Evolutionary conservation across 1,284 basidiomycete genomes (phyloP), one percentile per base, ranked within the genome.

Genomic region (Ustilago nuda): DNA sequence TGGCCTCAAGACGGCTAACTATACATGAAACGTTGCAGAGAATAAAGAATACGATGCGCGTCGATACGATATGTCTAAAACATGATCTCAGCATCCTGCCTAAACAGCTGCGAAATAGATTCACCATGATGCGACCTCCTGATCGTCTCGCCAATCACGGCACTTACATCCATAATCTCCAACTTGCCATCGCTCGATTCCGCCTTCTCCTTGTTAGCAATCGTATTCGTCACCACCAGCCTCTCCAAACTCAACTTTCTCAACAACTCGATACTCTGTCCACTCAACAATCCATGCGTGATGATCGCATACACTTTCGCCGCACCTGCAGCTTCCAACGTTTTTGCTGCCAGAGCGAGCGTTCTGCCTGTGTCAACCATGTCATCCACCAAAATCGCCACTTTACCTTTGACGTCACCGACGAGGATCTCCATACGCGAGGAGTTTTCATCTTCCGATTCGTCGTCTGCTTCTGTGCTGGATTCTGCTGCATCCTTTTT

Each of bases 321-420:
- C 2, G 95, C 96, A 36, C 97, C 96, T 64, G 93, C 92, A 76
- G 95, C 93, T 67, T 91, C 89, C 70, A 99, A 88, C 4, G 94
- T 93, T 61, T 91, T 91, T 12, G 92, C 92, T 33, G 96, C 96
- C 17, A 98, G 88, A 12, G 91, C 88, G 30, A 99, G 89, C 2
- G 97, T 99, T 68, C 89, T 90, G 2, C 95, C 96, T 6, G 94
- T 95, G 86, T 99, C 97, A 84, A 98, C 92, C 94, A 99, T 98
- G 86, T 99, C 96, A 86, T 99, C 96, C 35, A 99, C 92, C 56
- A 99, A 89, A 82, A 99, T 96, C 35, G 94, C 95, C 1, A 79
- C 77, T 89, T 95, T 95, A 87, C 92, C 94, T 80, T 89, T 90
- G 70, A 99, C 96, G 85, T 98, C 94, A n/a, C 96, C 96, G 59